Conservation (phyloP, 345 rosid genomes). For the Carallia pectinifolia region DNA sequence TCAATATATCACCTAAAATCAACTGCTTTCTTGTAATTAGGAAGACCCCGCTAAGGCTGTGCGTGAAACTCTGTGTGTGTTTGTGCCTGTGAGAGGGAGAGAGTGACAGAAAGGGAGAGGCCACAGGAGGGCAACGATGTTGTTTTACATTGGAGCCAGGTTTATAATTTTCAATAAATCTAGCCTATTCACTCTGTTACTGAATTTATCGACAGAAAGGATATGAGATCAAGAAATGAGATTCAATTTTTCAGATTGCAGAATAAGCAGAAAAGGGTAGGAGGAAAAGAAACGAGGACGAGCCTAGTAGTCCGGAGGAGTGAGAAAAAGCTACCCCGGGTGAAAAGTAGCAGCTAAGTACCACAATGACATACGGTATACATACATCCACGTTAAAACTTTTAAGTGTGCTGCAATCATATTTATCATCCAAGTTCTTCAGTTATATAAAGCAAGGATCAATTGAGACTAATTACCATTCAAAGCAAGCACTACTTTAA, state of each 20-base stretch:
- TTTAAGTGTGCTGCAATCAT: neutral
- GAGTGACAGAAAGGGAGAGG: neutral
- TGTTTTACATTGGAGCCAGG: neutral
- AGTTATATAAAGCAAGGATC: neutral
- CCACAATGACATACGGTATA: no score
- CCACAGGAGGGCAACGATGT: neutral
- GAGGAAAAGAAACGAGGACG: neutral
- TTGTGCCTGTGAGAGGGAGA: neutral
- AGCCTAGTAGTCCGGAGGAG: neutral
- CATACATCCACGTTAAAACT: neutral
- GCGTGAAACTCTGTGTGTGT: neutral
- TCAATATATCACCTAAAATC: no score
- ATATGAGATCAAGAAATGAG: neutral
- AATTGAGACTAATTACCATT: neutral
- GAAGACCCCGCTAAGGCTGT: no score
- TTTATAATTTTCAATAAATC: neutral
- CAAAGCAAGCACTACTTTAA: neutral
- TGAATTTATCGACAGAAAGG: neutral
- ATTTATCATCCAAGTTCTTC: neutral
- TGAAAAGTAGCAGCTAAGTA: neutral
- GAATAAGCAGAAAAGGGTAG: neutral
- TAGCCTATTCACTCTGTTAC: neutral
- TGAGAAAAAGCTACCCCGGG: neutral
- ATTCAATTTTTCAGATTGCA: neutral
- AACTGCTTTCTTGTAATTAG: no score